These are phyloP conservation scores for Boletus sp. DNA, from an alignment of 768 basidiomycete species.

Conservation along the genomic window DNA sequence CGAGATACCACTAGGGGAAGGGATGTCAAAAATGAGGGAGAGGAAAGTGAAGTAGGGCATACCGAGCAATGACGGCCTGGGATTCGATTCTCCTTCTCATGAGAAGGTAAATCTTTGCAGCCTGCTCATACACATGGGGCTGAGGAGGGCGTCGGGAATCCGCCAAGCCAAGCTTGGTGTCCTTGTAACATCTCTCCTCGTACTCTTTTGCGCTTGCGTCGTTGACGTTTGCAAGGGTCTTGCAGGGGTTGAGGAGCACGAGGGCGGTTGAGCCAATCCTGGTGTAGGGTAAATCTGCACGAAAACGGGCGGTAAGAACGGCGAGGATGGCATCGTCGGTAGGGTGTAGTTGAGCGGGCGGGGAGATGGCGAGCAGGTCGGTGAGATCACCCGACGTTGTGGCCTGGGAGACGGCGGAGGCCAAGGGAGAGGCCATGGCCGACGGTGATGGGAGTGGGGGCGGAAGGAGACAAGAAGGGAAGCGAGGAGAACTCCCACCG, in stretches of 20 bases:
- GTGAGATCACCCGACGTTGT: slow-evolving; percentile 45
- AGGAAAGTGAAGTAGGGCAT: slow-evolving; percentile 7
- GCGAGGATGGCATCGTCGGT: slow-evolving; percentile 55
- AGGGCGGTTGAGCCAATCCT: slow-evolving; percentile 46
- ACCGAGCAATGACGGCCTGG: slow-evolving; percentile 59
- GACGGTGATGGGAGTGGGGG: slow-evolving; percentile 11
- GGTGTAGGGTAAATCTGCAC: slow-evolving; percentile 56
- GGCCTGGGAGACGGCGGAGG: slow-evolving; percentile 34
- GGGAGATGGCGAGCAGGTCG: slow-evolving; percentile 40
- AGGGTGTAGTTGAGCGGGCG: slow-evolving; percentile 44
- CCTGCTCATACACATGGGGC: slow-evolving; percentile 62
- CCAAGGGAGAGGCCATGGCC: slow-evolving; percentile 40
- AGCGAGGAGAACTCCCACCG: background rate
- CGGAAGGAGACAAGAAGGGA: slow-evolving; percentile 2
- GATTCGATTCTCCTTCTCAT: slow-evolving; percentile 53
- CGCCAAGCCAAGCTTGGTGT: slow-evolving; percentile 42
- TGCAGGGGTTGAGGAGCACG: slow-evolving; percentile 59
- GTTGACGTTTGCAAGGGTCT: slow-evolving; percentile 52
- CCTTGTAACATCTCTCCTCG: slow-evolving; percentile 52
- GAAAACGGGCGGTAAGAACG: slow-evolving; percentile 54
- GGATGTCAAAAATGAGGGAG: slow-evolving; percentile 12
- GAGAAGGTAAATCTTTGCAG: slow-evolving; percentile 54
- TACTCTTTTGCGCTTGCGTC: slow-evolving; percentile 59
- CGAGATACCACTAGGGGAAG: slow-evolving; percentile 50
- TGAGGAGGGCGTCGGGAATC: slow-evolving; percentile 40